phyloP scores from a whole-genome alignment of 805 yeast genomes.

The Candida andamanensis region DNA sequence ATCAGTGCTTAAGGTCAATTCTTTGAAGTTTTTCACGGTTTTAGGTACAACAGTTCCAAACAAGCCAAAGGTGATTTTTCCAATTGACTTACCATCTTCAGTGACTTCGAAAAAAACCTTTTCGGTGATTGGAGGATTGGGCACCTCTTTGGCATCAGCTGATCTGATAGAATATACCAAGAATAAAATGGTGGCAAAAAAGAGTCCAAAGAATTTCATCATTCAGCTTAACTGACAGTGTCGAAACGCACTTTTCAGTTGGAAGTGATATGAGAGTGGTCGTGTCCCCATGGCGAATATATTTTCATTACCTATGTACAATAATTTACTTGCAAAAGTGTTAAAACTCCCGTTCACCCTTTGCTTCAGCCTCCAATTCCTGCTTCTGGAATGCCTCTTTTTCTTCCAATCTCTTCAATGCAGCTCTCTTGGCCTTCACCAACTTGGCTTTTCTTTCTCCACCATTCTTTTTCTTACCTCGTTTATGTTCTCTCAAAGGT shows the following conservation, averaged over 20 bases:
- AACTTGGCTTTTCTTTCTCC: conserved; percentile 76
- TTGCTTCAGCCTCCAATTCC: conserved; percentile 37
- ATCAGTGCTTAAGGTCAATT: conserved; percentile 62
- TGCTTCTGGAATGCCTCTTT: conserved; percentile 35
- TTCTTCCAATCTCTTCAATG: conserved; percentile 55
- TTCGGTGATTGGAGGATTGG: conserved; percentile 59
- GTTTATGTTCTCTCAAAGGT: conserved; percentile 49
- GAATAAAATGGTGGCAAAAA: conserved; percentile 6
- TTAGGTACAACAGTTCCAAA: conserved; percentile 90
- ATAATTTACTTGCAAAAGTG: conserved; percentile 1
- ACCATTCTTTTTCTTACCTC: conserved; percentile 73
- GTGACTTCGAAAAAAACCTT: conserved; percentile 82
- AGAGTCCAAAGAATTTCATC: conserved; percentile 14
- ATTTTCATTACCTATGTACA: conserved; percentile 4
- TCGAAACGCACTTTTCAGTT: not conserved
- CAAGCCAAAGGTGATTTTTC: conserved; percentile 82
- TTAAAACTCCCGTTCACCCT: conserved; percentile 40
- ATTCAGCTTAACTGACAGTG: conserved; percentile 2
- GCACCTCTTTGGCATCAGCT: conserved; percentile 15
- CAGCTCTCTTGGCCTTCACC: conserved; percentile 49
- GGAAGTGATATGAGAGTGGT: no score
- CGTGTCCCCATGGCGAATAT: no score
- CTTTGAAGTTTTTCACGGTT: conserved; percentile 95
- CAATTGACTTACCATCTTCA: conserved; percentile 74
- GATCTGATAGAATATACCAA: conserved; percentile 8